phyloP scores from a whole-genome alignment of 2,329 filamentous ascomycete genomes.

The Pyrenophora seminiperda region DNA sequence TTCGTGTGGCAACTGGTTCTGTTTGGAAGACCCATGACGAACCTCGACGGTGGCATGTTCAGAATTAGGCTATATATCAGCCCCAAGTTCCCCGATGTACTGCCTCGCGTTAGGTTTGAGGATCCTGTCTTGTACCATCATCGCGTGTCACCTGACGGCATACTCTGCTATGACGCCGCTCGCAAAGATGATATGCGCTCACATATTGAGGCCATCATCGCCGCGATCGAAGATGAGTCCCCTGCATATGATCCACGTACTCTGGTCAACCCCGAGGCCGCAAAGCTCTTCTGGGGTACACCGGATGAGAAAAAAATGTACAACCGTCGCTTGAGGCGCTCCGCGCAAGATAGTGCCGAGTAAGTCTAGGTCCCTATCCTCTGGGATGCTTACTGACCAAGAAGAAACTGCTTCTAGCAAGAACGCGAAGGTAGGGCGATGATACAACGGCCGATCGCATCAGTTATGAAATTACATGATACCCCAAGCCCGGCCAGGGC shows the following conservation, averaged over 20 bases:
- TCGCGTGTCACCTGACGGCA: slow-evolving; percentile 77
- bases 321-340: slow-evolving; percentile 77
- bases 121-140: slow-evolving; percentile 82
- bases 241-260: slow-evolving; percentile 90
- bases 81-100: slow-evolving; percentile 82
- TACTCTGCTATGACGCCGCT: slow-evolving; percentile 75
- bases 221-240: slow-evolving; percentile 81
- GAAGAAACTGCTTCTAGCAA: slow-evolving; percentile 35
- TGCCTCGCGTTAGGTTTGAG: slow-evolving; percentile 81
- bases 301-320: slow-evolving; percentile 82
- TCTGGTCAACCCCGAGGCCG: slow-evolving; percentile 83
- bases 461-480: slow-evolving; percentile 38
- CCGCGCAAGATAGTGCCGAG: slow-evolving; percentile 65
- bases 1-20: slow-evolving; percentile 90
- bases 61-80: slow-evolving; percentile 79
- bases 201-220: slow-evolving; percentile 83
- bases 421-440: slow-evolving; percentile 1
- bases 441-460: slow-evolving; percentile 28
- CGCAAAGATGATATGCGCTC: slow-evolving; percentile 76
- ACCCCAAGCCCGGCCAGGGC: slow-evolving; percentile 30
- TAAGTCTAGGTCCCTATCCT: slow-evolving; percentile 27
- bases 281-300: slow-evolving; percentile 83
- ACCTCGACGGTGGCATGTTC: slow-evolving; percentile 87
- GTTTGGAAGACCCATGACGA: slow-evolving; percentile 90
- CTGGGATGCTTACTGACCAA: background rate